Evolutionary conservation across 2,329 filamentous ascomycete species (phyloP), one percentile per base, ranked within the genome.

Genomic region (Triangularia verruculosa): DNA sequence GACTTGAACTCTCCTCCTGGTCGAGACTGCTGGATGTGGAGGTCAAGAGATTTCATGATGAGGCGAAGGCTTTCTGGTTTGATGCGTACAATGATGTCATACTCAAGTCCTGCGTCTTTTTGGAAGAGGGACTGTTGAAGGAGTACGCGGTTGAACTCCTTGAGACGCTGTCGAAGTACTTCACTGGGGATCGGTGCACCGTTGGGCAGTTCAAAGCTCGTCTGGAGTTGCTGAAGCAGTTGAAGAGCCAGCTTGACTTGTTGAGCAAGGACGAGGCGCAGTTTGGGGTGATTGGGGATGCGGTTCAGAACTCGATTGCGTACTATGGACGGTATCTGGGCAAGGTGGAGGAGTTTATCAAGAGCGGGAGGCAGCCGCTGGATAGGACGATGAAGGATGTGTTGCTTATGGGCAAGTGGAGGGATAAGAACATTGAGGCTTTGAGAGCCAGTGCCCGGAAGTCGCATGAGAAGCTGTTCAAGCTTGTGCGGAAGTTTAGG

Each of bases 331-430:
- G 91, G 30, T 96, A 91, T 70, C 85, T 89, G 72, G 80, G 82
- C 63, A 78, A 84, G 4, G 86, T 93, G 7, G 78, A 82, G 12
- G 88, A 92, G 66, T 78, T 82, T 1, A 83, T 97, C 34, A 78
- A 79, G 20, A 86, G 85, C 53, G 90, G 89, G n/a, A 86, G 92
- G 61, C 79, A 82, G 6, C 82, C 84, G 0, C 82, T 98, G n/a
- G 94, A 98, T 74, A 97, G 93, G 76, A 88, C 92, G 63, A 92
- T 98, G 83, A 94, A 90, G 74, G 91, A 98, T 70, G 88, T 97
- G n/a, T 84, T 99, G 15, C 86, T 96, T 59, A 80, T 99, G 70
- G 93, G 93, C 7, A 97, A 93, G 75, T 99, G 96, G 96, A 97
- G 96, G 75, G 95, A 99, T 70, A 97, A 92, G 22, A 99, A 98